phyloP scores from a whole-genome alignment of 2,329 filamentous ascomycete species.

The Trichoderma pleuroti region DNA sequence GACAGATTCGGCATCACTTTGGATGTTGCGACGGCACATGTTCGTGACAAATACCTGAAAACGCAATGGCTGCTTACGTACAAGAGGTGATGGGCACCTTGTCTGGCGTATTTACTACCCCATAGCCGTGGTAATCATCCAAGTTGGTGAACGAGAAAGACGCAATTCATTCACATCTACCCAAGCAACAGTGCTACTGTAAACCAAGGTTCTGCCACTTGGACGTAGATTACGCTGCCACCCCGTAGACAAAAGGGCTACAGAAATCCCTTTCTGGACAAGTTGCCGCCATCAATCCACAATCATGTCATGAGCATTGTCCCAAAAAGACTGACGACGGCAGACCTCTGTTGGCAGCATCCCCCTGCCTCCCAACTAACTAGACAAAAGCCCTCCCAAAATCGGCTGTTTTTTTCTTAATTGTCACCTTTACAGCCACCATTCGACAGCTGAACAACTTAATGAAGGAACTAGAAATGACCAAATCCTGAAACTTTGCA shows the following conservation, averaged over 20 bases:
- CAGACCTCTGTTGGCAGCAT: background rate
- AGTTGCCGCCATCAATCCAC: background rate
- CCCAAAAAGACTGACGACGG: background rate
- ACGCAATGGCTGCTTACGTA: background rate
- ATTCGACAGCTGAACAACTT: background rate
- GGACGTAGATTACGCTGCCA: background rate
- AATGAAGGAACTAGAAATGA: background rate
- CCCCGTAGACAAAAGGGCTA: background rate
- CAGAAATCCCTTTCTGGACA: background rate
- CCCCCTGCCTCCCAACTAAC: background rate
- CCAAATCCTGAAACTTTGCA: background rate
- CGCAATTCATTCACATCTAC: background rate
- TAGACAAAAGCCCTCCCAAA: background rate
- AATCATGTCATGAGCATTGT: background rate
- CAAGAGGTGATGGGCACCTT: background rate
- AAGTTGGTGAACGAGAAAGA: background rate
- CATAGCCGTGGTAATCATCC: background rate
- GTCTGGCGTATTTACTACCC: background rate
- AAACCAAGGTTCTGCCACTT: background rate
- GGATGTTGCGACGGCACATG: background rate
- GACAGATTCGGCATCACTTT: background rate
- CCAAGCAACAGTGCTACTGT: background rate
- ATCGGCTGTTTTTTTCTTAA: background rate
- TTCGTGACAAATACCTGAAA: background rate
- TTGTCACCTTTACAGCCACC: slow-evolving; percentile 1